These are phyloP conservation scores for Selaginella moellendorffii DNA, from an alignment of 75 land plant genomes.

Conservation along the genomic window DNA sequence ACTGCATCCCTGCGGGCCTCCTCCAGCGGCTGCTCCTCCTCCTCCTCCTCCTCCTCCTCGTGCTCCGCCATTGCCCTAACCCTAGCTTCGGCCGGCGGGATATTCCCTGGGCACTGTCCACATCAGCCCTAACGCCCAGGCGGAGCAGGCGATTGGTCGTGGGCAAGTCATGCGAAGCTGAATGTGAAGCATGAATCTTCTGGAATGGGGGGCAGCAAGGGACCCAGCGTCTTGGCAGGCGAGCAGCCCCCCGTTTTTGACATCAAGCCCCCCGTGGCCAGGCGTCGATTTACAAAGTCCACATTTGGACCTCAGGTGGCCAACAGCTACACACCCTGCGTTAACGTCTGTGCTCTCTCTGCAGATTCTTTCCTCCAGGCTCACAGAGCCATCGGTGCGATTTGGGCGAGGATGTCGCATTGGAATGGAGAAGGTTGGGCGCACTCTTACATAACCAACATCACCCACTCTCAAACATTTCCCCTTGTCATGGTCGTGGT, in stretches of 20 bases:
- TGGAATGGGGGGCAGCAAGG: not conserved
- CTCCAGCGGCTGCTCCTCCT: slow-evolving; percentile 31
- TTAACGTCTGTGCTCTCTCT: no score
- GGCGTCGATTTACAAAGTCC: not conserved
- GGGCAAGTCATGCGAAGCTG: not conserved
- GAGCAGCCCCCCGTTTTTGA: not conserved
- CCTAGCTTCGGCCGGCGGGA: not conserved
- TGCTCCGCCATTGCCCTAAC: not conserved
- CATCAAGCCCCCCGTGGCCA: not conserved
- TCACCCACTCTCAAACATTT: not conserved
- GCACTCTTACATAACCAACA: not conserved
- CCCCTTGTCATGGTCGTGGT: no score
- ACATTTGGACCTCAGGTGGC: not conserved
- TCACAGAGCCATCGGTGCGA: not conserved
- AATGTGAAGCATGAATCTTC: not conserved
- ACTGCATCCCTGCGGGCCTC: slow-evolving; percentile 64
- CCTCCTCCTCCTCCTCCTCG: slow-evolving; percentile 24
- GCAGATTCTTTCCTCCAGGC: not conserved
- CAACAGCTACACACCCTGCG: no score
- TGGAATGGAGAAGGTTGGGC: not conserved
- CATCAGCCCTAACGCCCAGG: not conserved
- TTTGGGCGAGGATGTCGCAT: not conserved
- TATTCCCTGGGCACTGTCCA: not conserved
- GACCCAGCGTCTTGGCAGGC: not conserved
- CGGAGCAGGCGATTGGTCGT: not conserved